Base-by-base conservation (phyloP, 257 asterid genomes). In the Cynanchum wilfordii region DNA sequence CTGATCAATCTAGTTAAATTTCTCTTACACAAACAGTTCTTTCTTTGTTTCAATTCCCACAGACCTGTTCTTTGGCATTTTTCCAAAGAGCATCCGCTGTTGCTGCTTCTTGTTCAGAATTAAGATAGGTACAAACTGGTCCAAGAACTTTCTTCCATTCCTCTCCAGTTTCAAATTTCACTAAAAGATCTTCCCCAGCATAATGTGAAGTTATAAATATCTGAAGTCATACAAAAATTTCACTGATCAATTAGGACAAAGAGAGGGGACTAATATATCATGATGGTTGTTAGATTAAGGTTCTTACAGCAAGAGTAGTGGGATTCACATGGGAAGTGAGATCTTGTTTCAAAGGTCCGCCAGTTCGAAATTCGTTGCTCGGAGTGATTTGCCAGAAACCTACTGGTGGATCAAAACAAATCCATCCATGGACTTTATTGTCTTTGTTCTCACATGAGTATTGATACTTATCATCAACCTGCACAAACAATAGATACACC, bases 311-410 rank as follows among this genome's bases (percentile, higher is more conserved):
- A 52, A 83, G 62, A 20, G 79, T 63, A 10, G 66, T 69, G 17
- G 84, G 86, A 69, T 84, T 84, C 1, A 72, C 81, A 63, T 83
- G 86, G 13, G 84, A 83, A 30, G 86, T 83, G n/a, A 83, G 82
- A 24, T 83, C 86, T 77, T 75, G 84, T 59, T 79, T 83, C 9
- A 75, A 10, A 47, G 84, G 84, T 47, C 86, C 86, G 0, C 84
- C 86, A 7, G 75, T 42, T 17, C 57, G 62, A 71, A 79, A 83
- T 50, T 83, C 86, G 57, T 75, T 70, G 58, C 82, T 77, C 24
- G 82, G 84, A 15, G 71, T 79, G 24, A 83, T 83, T 73, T 77
- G 65, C 86, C 86, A 83, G 56, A 83, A 75, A 4, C 86, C 86
- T 27, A 72, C 72, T 5, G 52, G 59, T 15, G 73, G 59, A 38